Percentiles rank a stretch among this genome's conserved stretches.
phyloP scores from a whole-genome alignment of 2,329 filamentous ascomycete genomes.

The Scleromitrula shiraiana region DNA sequence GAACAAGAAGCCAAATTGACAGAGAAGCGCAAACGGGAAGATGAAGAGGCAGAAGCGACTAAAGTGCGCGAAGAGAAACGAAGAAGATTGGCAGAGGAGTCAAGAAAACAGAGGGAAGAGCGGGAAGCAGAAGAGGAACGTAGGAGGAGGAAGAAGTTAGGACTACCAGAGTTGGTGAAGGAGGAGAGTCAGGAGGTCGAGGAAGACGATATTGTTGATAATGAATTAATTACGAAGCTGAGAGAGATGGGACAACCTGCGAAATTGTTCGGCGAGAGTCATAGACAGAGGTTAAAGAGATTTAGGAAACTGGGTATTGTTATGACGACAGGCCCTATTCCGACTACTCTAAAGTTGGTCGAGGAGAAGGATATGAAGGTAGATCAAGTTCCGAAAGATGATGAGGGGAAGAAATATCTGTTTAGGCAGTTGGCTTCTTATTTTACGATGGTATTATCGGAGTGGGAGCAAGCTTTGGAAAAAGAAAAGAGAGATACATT shows the following conservation, averaged over 20 bases:
- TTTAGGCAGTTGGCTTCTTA: slow-evolving; percentile 88
- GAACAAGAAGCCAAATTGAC: slow-evolving; percentile 61
- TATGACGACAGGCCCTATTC: slow-evolving; percentile 70
- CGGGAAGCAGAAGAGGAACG: slow-evolving; percentile 67
- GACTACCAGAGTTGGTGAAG: slow-evolving; percentile 64
- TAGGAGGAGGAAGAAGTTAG: slow-evolving; percentile 64
- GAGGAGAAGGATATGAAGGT: slow-evolving; percentile 88
- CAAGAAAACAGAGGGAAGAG: slow-evolving; percentile 58
- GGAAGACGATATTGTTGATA: slow-evolving; percentile 59
- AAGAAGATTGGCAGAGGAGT: slow-evolving; percentile 72
- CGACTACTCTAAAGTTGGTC: slow-evolving; percentile 72
- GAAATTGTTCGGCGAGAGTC: slow-evolving; percentile 73
- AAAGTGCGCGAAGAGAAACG: slow-evolving; percentile 74
- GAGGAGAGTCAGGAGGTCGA: slow-evolving; percentile 40
- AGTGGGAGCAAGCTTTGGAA: slow-evolving; percentile 75
- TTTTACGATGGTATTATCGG: slow-evolving; percentile 89
- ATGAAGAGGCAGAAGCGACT: slow-evolving; percentile 67
- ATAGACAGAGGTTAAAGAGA: slow-evolving; percentile 59
- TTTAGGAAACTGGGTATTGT: slow-evolving; percentile 58
- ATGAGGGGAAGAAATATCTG: slow-evolving; percentile 59
- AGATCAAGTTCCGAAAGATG: slow-evolving; percentile 51
- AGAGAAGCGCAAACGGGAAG: slow-evolving; percentile 82
- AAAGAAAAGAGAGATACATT: slow-evolving; percentile 58
- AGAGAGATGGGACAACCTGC: slow-evolving; percentile 66
- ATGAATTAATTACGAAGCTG: slow-evolving; percentile 60